Evolutionary conservation across 345 rosid species (phyloP).

Genomic region (Eucalyptus marginata): DNA sequence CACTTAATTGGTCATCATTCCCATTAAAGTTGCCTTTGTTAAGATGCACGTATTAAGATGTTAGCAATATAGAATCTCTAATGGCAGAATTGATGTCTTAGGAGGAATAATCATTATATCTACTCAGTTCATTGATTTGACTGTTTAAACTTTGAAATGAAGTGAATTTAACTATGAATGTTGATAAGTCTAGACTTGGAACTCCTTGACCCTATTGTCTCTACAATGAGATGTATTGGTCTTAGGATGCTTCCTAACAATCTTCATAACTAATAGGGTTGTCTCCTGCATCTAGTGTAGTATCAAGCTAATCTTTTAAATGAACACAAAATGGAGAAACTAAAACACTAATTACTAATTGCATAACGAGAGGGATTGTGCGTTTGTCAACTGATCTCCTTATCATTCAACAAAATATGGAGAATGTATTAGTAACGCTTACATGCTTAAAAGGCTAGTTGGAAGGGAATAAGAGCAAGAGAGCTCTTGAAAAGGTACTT

Average conservation of each 20-base stretch:
- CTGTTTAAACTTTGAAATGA: no score
- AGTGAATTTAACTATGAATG: no score
- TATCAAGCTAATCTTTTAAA: neutral
- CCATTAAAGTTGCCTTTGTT: neutral
- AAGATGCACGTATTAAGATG: neutral
- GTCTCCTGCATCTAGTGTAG: neutral
- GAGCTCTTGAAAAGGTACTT: no score
- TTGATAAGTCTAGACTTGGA: no score
- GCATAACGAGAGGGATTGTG: neutral
- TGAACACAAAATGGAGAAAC: neutral
- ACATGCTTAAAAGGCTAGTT: neutral
- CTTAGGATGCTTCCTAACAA: neutral
- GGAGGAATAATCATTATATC: no score
- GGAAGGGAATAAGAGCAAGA: neutral
- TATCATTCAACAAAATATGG: neutral
- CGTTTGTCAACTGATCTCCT: neutral
- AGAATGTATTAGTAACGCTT: neutral
- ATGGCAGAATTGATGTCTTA: neutral
- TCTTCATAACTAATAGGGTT: neutral
- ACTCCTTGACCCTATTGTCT: no score
- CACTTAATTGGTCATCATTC: neutral
- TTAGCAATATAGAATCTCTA: neutral
- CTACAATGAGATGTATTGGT: no score
- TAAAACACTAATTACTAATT: neutral
- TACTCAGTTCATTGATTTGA: rapidly evolving